Evolutionary conservation across 441 rosid genomes (phyloP).

Genomic region (Pelargonium myrrhifolium): DNA sequence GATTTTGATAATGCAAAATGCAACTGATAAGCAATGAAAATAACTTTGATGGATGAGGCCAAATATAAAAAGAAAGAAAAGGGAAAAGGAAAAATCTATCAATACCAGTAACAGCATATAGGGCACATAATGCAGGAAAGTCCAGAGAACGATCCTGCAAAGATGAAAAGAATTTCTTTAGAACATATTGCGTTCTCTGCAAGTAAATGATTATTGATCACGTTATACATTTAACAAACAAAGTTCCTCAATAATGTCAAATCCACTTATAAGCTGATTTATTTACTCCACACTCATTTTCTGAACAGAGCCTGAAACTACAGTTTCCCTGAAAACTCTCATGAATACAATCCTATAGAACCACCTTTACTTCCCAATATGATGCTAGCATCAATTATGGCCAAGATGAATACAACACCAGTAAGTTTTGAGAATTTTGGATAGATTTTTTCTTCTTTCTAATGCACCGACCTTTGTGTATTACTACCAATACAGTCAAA

Average conservation of each 20-base stretch:
- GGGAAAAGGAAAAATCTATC: slow-evolving; percentile 6
- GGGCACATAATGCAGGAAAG: slow-evolving; percentile 70
- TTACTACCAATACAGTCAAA: background rate
- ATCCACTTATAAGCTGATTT: background rate
- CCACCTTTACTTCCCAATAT: background rate
- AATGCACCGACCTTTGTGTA: background rate
- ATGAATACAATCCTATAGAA: background rate
- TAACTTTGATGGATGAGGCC: background rate
- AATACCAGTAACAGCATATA: slow-evolving; percentile 95
- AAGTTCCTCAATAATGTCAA: background rate
- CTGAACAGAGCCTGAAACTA: background rate
- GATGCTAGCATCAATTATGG: background rate
- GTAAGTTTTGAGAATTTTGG: background rate
- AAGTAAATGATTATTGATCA: background rate
- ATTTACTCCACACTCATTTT: background rate
- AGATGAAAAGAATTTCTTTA: background rate
- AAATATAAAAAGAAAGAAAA: background rate
- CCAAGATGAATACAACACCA: background rate
- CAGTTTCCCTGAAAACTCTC: too few species aligned
- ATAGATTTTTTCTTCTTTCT: background rate
- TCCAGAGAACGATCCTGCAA: slow-evolving; percentile 96
- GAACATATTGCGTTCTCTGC: background rate
- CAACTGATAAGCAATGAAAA: background rate
- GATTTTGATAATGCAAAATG: background rate
- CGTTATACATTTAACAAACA: background rate